Evolutionary conservation across 257 asterid species (phyloP).

Genomic region (Solanum sejunctum): DNA sequence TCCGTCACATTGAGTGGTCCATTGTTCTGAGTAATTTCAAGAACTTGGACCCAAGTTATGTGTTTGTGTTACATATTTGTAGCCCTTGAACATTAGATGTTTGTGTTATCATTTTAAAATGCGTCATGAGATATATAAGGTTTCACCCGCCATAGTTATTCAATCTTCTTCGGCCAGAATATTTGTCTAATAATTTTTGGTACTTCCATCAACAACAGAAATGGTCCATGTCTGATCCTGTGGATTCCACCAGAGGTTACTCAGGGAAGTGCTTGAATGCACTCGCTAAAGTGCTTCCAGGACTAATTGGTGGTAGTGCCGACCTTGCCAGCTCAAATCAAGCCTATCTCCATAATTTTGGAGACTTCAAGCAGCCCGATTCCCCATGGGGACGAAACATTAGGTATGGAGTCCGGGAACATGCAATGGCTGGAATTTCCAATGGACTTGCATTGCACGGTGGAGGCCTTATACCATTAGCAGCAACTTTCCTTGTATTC

Average conservation of each 20-base stretch:
- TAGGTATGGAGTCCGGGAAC: slow-evolving; percentile 46
- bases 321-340: slow-evolving; percentile 46
- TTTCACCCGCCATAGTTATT: not conserved
- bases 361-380: slow-evolving; percentile 23
- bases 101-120: not conserved
- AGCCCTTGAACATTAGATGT: not conserved
- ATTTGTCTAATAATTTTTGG: not conserved
- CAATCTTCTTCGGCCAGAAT: not conserved
- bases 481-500: slow-evolving; percentile 41
- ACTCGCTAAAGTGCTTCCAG: slow-evolving; percentile 44
- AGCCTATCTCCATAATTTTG: slow-evolving; percentile 17
- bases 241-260: slow-evolving; percentile 46
- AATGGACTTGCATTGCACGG: slow-evolving; percentile 45
- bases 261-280: slow-evolving; percentile 36
- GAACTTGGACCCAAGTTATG: not conserved
- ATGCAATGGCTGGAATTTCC: slow-evolving; percentile 49
- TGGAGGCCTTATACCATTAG: slow-evolving; percentile 40
- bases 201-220: slow-evolving; percentile 10
- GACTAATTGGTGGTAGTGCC: slow-evolving; percentile 56
- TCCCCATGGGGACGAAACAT: slow-evolving; percentile 37
- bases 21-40: not conserved
- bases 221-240: slow-evolving; percentile 31
- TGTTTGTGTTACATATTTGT: not conserved
- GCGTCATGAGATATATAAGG: not conserved
- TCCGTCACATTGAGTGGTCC: not conserved